Evolutionary conservation across 192 early-diverging fungal genomes (phyloP).

Genomic region (Umbelopsis vinacea): DNA sequence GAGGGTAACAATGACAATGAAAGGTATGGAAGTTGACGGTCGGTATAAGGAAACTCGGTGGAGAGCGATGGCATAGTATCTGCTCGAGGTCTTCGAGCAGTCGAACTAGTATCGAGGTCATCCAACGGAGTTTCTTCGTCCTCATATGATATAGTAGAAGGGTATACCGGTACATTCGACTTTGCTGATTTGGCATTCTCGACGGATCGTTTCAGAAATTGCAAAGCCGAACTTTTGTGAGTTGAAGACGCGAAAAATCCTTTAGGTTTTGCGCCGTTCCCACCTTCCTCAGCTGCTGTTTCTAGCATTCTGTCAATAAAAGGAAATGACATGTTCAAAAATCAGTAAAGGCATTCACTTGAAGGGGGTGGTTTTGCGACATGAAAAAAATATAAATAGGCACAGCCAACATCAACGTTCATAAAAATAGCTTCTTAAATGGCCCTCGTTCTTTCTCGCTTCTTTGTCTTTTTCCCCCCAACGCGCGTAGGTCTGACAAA

Average conservation of each 20-base stretch:
- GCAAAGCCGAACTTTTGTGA: slow-evolving; percentile 14
- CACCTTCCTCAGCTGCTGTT: slow-evolving; percentile 12
- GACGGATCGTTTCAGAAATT: slow-evolving; percentile 9
- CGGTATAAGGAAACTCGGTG: slow-evolving; percentile 27
- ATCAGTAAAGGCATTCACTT: neutral
- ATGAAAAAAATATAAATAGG: too few relatives aligned
- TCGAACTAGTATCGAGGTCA: neutral
- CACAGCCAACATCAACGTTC: too few relatives aligned
- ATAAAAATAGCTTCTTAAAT: too few relatives aligned
- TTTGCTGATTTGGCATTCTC: slow-evolving; percentile 18
- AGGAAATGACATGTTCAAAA: neutral
- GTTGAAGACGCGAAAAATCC: slow-evolving; percentile 8
- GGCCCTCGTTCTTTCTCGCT: too few relatives aligned
- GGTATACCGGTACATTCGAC: slow-evolving; percentile 16
- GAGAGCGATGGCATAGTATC: slow-evolving; percentile 37
- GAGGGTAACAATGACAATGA: slow-evolving; percentile 2
- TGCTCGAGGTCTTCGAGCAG: slow-evolving; percentile 29
- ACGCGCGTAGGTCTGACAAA: too few relatives aligned
- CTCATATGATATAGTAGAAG: neutral
- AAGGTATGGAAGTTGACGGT: neutral
- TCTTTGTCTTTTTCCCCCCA: too few relatives aligned
- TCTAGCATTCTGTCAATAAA: slow-evolving; percentile 19
- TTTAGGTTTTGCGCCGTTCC: neutral
- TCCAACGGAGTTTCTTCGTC: neutral
- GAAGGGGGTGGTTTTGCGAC: neutral